Evolutionary conservation across 192 early-diverging fungal genomes (phyloP), one percentile per base, ranked within the genome.

Genomic region (Rhizoclosmatium globosum): DNA sequence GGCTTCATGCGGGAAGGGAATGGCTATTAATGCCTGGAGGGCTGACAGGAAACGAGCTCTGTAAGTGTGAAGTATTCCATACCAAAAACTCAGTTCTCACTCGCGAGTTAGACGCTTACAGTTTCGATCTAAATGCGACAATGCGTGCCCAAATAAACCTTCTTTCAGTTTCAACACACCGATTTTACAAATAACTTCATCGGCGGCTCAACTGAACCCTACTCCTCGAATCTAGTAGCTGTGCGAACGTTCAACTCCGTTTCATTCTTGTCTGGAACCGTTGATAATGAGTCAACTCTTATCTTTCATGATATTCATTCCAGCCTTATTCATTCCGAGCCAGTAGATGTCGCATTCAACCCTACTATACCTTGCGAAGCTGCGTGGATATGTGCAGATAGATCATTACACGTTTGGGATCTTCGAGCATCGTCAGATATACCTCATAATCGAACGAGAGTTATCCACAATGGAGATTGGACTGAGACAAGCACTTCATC

Each of bases 251-350:
- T 76, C 47, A 47, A 47, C 23, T 17, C 62, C 0, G 39, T 76
- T 4, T 59, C 48, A 7, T 46, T 76, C 58, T 43, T 74, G 44
- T 74, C 72, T 7, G 44, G 1, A 13, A 39, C 4, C 45, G 9
- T 45, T 19, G 64, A 3, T 19, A 43, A 56, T 31, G 46, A 4
- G 21, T 47, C 61, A 38, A 3, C 17, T 4, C 7, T 23, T 0
- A 45, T 48, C 44, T 76, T 67, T 67, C 74, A 74, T 43, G 73
- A 74, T 62, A 74, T 76, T n/a, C 31, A 43, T 17, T n/a, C 31
- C 11, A 57, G 45, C 31, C 50, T 9, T n/a, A 38, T n/a, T 31
- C 0, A 43, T 19, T 31, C 74, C 9, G 74, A 76, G 41, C 74
- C 74, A 9, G 15, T 67, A 31, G 42, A 76, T 41, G 13, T 76